Conservation (phyloP, 2,329 filamentous ascomycete species). For the Curvularia hawaiiensis region DNA sequence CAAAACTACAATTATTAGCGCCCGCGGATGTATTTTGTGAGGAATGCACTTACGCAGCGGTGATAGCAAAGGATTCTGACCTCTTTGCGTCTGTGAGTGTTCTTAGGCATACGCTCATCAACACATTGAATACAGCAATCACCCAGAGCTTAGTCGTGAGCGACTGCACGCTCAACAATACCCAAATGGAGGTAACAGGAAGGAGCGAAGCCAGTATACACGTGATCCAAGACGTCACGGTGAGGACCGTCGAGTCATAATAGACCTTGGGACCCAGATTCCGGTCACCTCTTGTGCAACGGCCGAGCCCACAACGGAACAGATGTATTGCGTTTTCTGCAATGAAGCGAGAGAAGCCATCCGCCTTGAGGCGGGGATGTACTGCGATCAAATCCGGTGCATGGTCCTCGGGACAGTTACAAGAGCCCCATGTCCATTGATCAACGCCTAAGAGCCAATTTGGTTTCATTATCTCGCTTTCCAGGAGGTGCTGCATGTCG, state of each 20-base stretch:
- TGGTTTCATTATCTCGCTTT: not conserved
- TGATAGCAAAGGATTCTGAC: constrained; percentile 33
- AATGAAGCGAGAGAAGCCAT: constrained; percentile 16
- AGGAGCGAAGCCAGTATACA: constrained; percentile 28
- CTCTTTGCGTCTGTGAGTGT: constrained; percentile 29
- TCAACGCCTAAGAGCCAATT: not conserved
- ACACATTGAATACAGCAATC: constrained; percentile 32
- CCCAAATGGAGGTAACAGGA: constrained; percentile 28
- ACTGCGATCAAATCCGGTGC: constrained; percentile 11
- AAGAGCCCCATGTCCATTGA: not conserved
- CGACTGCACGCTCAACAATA: constrained; percentile 18
- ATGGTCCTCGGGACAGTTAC: not conserved
- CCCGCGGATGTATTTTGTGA: too few relatives aligned
- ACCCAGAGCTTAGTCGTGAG: constrained; percentile 17
- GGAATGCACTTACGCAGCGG: constrained; percentile 28
- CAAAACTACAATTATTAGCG: constrained; percentile 5
- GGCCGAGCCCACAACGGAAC: constrained; percentile 8
- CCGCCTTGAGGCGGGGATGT: constrained; percentile 7
- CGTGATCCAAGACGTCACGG: constrained; percentile 24
- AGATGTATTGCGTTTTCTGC: constrained; percentile 12
- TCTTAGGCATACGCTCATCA: constrained; percentile 27
- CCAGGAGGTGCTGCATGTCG: constrained; percentile 14
- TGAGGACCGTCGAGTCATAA: constrained; percentile 1
- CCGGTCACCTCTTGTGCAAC: not conserved
- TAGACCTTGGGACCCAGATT: not conserved